These are phyloP conservation scores for Vanilla planifolia DNA, from an alignment of 106 monocot genomes.

Conservation along the genomic window DNA sequence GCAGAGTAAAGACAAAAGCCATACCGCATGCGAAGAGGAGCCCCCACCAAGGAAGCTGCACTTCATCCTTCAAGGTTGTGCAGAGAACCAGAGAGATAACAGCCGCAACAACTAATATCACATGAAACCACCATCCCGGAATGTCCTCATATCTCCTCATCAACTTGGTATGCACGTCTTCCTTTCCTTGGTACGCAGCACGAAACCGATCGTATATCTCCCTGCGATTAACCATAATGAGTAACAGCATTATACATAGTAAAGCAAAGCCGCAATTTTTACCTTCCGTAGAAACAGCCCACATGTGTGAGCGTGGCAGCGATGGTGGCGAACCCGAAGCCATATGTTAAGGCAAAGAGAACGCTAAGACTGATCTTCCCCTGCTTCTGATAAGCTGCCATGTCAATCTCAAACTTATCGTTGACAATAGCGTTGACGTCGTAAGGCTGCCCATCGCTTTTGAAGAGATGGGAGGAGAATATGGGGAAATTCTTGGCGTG, in stretches of 20 bases:
- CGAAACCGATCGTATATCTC: slow-evolving; percentile 74
- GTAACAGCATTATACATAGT: not conserved
- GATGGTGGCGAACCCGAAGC: slow-evolving; percentile 83
- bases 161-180: slow-evolving; percentile 76
- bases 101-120: slow-evolving; percentile 29
- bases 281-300: slow-evolving; percentile 84
- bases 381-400: slow-evolving; percentile 48
- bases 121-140: slow-evolving; percentile 85
- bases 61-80: slow-evolving; percentile 63
- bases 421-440: slow-evolving; percentile 71
- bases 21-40: slow-evolving; percentile 79
- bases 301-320: slow-evolving; percentile 82
- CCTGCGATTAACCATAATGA: slow-evolving; percentile 21
- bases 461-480: slow-evolving; percentile 74
- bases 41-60: slow-evolving; percentile 94
- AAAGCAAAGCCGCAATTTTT: too few species aligned
- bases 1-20: slow-evolving; percentile 90
- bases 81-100: slow-evolving; percentile 59
- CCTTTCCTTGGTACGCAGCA: slow-evolving; percentile 66
- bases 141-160: slow-evolving; percentile 84
- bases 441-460: slow-evolving; percentile 31
- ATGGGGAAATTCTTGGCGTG: slow-evolving; percentile 78
- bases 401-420: slow-evolving; percentile 68
- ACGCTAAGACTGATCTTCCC: slow-evolving; percentile 65
- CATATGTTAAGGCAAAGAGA: slow-evolving; percentile 79